Percentiles rank a stretch among this genome's conserved stretches.
These are phyloP conservation scores for Neolentinus lepideus DNA, from an alignment of 1,284 basidiomycete species.

Conservation along the genomic window DNA sequence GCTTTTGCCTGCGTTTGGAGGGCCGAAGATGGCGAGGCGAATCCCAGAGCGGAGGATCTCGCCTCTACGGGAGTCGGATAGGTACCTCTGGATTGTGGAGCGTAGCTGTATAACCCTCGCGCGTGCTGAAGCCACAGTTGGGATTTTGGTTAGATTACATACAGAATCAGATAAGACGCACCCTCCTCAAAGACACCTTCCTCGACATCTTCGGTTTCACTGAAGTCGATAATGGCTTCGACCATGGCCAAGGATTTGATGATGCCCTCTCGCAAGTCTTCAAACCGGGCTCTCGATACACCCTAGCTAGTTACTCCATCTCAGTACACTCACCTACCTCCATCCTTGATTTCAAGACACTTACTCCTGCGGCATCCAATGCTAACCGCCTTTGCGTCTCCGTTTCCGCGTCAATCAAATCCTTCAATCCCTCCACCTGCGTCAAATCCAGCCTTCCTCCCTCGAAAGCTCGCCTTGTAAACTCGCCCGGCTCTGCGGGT, in stretches of 20 bases:
- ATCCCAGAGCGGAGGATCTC: conserved; percentile 82
- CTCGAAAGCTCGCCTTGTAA: conserved; percentile 77
- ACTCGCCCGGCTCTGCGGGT: conserved; percentile 81
- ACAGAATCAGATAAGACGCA: conserved; percentile 15
- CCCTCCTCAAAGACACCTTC: conserved; percentile 66
- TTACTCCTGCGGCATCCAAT: conserved; percentile 56
- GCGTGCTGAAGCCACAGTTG: conserved; percentile 36
- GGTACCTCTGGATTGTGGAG: conserved; percentile 41
- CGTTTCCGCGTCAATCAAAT: conserved; percentile 83
- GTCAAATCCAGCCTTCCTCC: conserved; percentile 78
- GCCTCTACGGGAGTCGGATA: conserved; percentile 66
- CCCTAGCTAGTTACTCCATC: conserved; percentile 38
- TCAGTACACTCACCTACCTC: neutral
- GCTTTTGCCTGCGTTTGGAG: conserved; percentile 88
- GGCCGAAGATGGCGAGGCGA: conserved; percentile 79
- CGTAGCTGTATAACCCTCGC: conserved; percentile 39
- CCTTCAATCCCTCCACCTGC: conserved; percentile 78
- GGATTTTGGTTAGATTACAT: neutral
- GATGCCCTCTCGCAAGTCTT: conserved; percentile 55
- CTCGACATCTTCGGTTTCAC: conserved; percentile 83
- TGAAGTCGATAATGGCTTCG: conserved; percentile 88
- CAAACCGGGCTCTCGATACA: conserved; percentile 46
- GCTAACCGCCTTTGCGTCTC: conserved; percentile 74
- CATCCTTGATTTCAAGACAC: conserved; percentile 9
- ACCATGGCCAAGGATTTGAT: conserved; percentile 68